Base-by-base conservation (phyloP, 176 grass and related monocot species). In the Ensete glaucum region DNA sequence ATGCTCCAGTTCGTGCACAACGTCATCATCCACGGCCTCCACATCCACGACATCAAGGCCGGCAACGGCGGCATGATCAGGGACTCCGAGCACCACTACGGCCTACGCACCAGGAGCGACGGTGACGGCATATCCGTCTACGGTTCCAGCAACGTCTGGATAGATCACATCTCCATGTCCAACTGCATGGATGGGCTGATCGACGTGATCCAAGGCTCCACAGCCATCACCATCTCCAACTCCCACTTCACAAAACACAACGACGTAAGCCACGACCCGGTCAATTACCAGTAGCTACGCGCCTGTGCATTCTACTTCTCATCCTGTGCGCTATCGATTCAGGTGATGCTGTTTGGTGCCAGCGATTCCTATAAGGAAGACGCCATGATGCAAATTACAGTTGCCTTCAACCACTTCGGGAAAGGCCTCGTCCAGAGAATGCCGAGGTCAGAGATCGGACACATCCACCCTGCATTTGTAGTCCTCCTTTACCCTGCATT, bases 1-100 rank as follows among this genome's bases (percentile, higher is more conserved):
- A 75, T 4, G 24, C 2, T 75, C 15, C 73, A 75, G 55, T 59
- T 60, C 54, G 54, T 62, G 24, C 25, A 75, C 25, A 75, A 75
- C 73, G 71, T 73, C 71, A 73, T 73, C 51, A 54, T 73, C 71
- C 71, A 73, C 52, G 24, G 24, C 20, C n/a, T 73, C 51, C 71
- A 73, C 71, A 26, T 73, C 51, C 71, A 73, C 52, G 71, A 73
- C 71, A 73, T 73, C 71, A 73, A 55, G 22, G 11, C 71, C 22
- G 11, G 11, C 52, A 7, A 12, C 52, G 71, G 71, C 51, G 71
- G 71, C 22, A 54, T 54, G 20, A 73, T 73, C 71, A 53, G 71
- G 51, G 71, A 73, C 71, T 73, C 71, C 20, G 20, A 54, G 50
- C 20, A 24, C 2, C 71, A 73, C 71, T 54, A 1, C n/a, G 71